Evolutionary conservation across 768 basidiomycete species (phyloP).

Genomic region (Trametes punicea): DNA sequence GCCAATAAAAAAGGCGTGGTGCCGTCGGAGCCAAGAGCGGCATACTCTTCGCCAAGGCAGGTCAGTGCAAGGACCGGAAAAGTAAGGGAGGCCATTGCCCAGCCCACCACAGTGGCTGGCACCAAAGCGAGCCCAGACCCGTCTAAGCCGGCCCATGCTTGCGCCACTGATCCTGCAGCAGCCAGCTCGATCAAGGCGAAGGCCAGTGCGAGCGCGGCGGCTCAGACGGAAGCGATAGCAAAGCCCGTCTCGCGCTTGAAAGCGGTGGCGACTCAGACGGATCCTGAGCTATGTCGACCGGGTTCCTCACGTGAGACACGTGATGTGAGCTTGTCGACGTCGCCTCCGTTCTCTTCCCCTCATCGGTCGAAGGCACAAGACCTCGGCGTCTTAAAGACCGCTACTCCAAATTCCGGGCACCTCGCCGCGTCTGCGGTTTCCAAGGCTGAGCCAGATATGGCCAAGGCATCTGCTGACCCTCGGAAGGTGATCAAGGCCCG

Average conservation of each 20-base stretch:
- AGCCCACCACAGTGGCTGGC: no score
- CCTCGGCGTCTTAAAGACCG: not conserved
- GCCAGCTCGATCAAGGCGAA: not conserved
- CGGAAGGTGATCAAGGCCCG: no score
- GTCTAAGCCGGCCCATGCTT: not conserved
- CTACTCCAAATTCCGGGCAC: not conserved
- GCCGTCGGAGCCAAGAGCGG: no score
- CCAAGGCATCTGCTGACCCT: no score
- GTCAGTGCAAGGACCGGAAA: no score
- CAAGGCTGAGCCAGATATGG: not conserved
- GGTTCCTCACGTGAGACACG: not conserved
- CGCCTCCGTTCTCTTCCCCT: not conserved
- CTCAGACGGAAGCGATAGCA: not conserved
- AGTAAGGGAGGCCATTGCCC: no score
- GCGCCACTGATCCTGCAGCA: not conserved
- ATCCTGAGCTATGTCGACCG: not conserved
- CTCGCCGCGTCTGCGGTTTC: not conserved
- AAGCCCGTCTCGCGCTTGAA: not conserved
- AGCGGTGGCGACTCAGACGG: not conserved
- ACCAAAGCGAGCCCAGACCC: not conserved
- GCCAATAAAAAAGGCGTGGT: no score
- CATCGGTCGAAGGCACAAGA: not conserved
- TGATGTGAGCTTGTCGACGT: not conserved
- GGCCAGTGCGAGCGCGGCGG: not conserved
- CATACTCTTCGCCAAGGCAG: no score